Evolutionary conservation across 2,329 filamentous ascomycete species (phyloP), one percentile per base, ranked within the genome.

Genomic region (Lachnellula cervina): DNA sequence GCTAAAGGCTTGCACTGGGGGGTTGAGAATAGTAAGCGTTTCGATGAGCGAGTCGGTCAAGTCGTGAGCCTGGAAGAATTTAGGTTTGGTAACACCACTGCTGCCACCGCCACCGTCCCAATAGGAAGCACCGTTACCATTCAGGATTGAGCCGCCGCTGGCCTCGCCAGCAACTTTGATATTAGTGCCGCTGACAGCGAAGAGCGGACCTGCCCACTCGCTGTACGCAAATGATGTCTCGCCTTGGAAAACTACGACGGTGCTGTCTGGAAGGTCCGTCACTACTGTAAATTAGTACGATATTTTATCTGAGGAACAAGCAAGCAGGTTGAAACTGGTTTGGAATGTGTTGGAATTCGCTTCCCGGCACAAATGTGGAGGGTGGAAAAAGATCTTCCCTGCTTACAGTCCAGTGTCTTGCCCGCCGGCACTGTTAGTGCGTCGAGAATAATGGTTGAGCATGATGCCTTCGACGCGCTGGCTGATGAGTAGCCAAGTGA

Each of bases 161-260:
- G 28, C 28, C 8, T 28, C 28, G 28, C 28, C 28, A 28, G 28
- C 1, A 28, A 86, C 73, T 44, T 73, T 74, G 64, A 86, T 76
- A 55, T 74, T 70, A 37, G 70, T 79, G 42, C 85, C 86, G 1
- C 79, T 79, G 59, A 88, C 74, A 28, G 77, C 76, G 62, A 88
- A 77, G 14, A 88, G 73, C 44, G 84, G 84, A 0, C 85, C 85
- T 3, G 68, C 66, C 84, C 84, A 88, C 64, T 84, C 78, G 59
- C 80, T 73, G 71, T 86, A 87, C 37, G 76, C 84, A 63, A 86
- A 88, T 52, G 79, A 82, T n/a, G 84, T 88, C 16, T 74, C 80
- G 45, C 86, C 86, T 58, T 81, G 71, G 70, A 88, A 88, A 62
- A 79, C 81, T 59, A 87, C 55, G 66, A 16, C 14, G n/a, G 37